phyloP scores from a whole-genome alignment of 1,139 yeast species.

The Kodamaea sp. region DNA sequence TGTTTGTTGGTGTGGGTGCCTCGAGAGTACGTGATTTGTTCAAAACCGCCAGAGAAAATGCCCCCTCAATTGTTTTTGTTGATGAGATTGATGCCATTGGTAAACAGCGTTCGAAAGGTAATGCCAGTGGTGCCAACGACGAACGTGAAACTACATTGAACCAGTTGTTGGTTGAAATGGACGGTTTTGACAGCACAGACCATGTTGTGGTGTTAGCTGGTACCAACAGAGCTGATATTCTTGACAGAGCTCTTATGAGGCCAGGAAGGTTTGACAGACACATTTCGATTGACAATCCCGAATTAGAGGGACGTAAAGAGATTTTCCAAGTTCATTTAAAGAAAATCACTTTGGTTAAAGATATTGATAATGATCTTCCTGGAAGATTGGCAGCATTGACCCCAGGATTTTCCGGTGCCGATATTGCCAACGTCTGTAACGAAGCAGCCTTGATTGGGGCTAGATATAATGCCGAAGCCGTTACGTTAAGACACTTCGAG shows the following conservation, averaged over 20 bases:
- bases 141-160: constrained; percentile 96
- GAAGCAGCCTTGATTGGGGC: constrained; percentile 98
- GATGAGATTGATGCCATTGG: constrained; percentile 99
- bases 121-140: constrained; percentile 86
- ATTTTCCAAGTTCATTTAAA: constrained; percentile 83
- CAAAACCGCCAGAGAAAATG: constrained; percentile 86
- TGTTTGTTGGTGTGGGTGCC: constrained; percentile 99
- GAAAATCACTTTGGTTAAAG: constrained; percentile 56
- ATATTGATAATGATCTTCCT: constrained; percentile 54
- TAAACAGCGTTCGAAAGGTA: constrained; percentile 83
- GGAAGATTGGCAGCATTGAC: constrained; percentile 94
- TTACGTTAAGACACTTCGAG: constrained; percentile 80
- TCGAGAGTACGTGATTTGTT: constrained; percentile 94
- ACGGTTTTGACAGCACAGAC: constrained; percentile 86
- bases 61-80: constrained; percentile 91
- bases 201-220: constrained; percentile 98
- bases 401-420: constrained; percentile 98
- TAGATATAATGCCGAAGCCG: constrained; percentile 68
- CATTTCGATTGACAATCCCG: constrained; percentile 88
- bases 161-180: constrained; percentile 96
- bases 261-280: constrained; percentile 98
- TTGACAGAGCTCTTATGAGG: constrained; percentile 89
- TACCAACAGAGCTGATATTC: constrained; percentile 91
- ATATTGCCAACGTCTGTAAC: constrained; percentile 94
- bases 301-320: constrained; percentile 88